Conservation (phyloP, 31 red algal species). For the Bonnemaisonia californica region DNA sequence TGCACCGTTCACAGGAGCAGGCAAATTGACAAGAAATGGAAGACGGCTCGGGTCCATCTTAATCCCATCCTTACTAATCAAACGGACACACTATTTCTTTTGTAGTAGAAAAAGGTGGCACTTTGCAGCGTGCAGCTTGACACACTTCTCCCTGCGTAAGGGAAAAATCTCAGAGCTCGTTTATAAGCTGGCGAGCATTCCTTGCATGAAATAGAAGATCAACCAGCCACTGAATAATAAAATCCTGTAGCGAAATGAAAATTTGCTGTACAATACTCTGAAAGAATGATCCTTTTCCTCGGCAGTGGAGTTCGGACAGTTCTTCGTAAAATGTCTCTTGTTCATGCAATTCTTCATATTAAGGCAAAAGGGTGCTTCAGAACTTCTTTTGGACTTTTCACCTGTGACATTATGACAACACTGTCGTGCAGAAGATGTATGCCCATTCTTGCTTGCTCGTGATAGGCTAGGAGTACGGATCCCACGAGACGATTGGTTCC, state of each 20-base stretch:
- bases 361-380: too few relatives aligned
- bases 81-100: neutral
- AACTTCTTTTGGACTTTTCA: too few relatives aligned
- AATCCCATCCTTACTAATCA: neutral
- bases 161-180: neutral
- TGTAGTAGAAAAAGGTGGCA: neutral
- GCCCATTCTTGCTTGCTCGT: too few relatives aligned
- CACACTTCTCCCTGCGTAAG: neutral
- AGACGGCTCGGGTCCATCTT: neutral
- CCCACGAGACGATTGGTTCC: too few relatives aligned
- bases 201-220: neutral
- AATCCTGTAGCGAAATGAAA: neutral
- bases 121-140: constrained; percentile 21
- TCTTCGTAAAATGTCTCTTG: too few relatives aligned
- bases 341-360: too few relatives aligned
- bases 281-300: neutral
- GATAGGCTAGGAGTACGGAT: too few relatives aligned
- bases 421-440: too few relatives aligned
- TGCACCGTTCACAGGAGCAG: neutral
- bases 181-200: neutral
- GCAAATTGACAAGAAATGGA: neutral
- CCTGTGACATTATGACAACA: too few relatives aligned
- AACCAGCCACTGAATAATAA: constrained; percentile 1
- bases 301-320: too few relatives aligned
- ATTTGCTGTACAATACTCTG: neutral